Percentiles rank a stretch among this genome's conserved stretches.
Evolutionary conservation across 2,329 filamentous ascomycete species (phyloP).

Genomic region (Cladosporium austrohemisphaericum): DNA sequence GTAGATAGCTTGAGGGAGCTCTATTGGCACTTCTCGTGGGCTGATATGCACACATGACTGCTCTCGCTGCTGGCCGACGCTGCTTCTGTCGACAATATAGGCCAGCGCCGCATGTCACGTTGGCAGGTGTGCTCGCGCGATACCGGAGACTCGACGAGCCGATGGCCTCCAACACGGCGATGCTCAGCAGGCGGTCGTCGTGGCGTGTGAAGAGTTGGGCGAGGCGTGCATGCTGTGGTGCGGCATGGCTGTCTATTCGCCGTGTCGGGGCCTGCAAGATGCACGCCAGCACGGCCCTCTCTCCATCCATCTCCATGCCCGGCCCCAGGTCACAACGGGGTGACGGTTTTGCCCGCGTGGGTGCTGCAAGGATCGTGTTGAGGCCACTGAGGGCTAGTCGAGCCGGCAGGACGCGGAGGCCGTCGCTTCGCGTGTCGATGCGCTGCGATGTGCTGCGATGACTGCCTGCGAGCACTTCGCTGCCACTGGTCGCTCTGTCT

Average conservation of each 20-base stretch:
- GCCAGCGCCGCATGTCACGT: slow-evolving; percentile 3
- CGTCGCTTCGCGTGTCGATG: no score
- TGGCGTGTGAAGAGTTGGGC: slow-evolving; percentile 5
- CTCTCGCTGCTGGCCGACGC: neutral
- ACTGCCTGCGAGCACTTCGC: no score
- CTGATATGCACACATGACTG: neutral
- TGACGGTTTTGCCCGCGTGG: slow-evolving; percentile 6
- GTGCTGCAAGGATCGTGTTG: no score
- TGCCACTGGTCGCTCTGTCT: no score
- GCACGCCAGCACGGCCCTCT: neutral
- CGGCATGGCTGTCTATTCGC: slow-evolving; percentile 3
- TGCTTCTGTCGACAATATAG: neutral
- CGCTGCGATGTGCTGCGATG: no score
- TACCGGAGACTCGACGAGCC: neutral
- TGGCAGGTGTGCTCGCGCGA: neutral
- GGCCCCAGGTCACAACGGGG: slow-evolving; percentile 1
- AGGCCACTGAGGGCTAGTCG: no score
- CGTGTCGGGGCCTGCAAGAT: neutral
- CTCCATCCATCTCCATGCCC: neutral
- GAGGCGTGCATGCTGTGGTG: neutral
- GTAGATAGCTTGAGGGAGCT: no score
- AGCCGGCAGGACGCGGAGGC: no score
- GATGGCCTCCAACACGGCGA: slow-evolving; percentile 1
- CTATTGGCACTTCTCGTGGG: neutral
- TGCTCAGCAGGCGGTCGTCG: neutral